Evolutionary conservation across 2,329 filamentous ascomycete species (phyloP).

Genomic region (Coniochaeta sp.): DNA sequence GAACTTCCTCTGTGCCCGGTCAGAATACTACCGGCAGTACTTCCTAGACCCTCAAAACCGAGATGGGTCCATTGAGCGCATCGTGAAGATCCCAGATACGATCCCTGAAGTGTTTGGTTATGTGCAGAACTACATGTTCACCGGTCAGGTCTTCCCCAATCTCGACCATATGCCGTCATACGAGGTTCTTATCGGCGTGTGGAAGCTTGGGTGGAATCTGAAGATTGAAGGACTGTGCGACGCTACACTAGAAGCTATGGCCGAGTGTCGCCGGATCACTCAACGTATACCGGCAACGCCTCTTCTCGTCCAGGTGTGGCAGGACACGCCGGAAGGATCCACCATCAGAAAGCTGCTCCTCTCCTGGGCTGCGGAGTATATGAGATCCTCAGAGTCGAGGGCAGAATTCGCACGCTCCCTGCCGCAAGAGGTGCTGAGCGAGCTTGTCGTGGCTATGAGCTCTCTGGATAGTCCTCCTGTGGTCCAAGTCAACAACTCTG

Average conservation of each 20-base stretch:
- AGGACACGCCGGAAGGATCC: conserved; percentile 53
- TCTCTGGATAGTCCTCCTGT: conserved; percentile 35
- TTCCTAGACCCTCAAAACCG: conserved; percentile 28
- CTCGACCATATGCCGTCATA: conserved; percentile 38
- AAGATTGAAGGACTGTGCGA: conserved; percentile 48
- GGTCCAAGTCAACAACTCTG: conserved; percentile 19
- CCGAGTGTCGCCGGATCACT: conserved; percentile 44
- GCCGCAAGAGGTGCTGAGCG: conserved; percentile 54
- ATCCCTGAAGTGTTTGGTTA: conserved; percentile 45
- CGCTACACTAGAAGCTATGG: conserved; percentile 48
- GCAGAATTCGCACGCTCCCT: conserved; percentile 53
- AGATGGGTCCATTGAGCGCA: conserved; percentile 34
- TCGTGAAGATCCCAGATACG: conserved; percentile 41
- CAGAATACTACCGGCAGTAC: conserved; percentile 36
- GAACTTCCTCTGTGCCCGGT: conserved; percentile 48
- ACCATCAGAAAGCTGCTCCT: conserved; percentile 50
- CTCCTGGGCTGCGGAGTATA: conserved; percentile 57
- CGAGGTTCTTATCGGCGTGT: conserved; percentile 45
- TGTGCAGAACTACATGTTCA: conserved; percentile 47
- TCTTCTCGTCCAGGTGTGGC: conserved; percentile 53
- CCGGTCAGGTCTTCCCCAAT: conserved; percentile 35
- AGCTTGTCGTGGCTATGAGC: conserved; percentile 56
- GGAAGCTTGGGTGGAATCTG: conserved; percentile 47
- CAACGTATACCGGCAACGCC: conserved; percentile 49
- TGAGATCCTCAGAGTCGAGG: conserved; percentile 47